Percentiles rank a stretch among this genome's conserved stretches.
Evolutionary conservation across 352 stramenopile species (phyloP).

Genomic region (Globisporangium irregulare): DNA sequence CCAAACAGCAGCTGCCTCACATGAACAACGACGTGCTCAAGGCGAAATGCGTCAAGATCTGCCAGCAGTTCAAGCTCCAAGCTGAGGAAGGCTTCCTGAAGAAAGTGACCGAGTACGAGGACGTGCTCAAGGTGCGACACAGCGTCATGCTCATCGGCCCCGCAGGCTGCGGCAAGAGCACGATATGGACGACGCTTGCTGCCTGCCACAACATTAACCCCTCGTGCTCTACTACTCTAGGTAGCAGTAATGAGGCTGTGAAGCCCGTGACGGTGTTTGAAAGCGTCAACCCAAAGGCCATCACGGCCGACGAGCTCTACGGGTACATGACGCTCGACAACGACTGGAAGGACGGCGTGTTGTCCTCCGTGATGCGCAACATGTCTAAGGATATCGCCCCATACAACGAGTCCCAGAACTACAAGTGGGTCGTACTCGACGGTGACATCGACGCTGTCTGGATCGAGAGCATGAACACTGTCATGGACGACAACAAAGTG

Average conservation of each 20-base stretch:
- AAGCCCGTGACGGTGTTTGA: conserved; percentile 93
- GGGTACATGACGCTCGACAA: conserved; percentile 97
- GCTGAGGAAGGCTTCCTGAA: conserved; percentile 94
- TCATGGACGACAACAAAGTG: conserved; percentile 94
- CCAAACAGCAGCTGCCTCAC: conserved; percentile 38
- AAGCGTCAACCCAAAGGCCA: conserved; percentile 94
- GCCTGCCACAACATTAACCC: conserved; percentile 52
- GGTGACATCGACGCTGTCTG: conserved; percentile 94
- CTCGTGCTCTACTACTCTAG: background rate
- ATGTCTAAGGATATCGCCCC: conserved; percentile 92
- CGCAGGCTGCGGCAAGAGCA: conserved; percentile 93
- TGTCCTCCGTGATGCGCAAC: conserved; percentile 96
- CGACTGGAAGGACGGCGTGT: conserved; percentile 96
- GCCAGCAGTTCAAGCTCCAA: conserved; percentile 76
- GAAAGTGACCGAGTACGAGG: conserved; percentile 95
- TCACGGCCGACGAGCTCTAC: conserved; percentile 92
- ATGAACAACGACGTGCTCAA: conserved; percentile 47
- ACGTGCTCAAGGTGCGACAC: conserved; percentile 93
- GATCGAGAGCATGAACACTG: conserved; percentile 94
- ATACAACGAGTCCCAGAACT: conserved; percentile 86
- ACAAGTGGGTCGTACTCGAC: conserved; percentile 91
- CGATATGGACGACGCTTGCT: conserved; percentile 94
- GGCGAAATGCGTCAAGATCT: conserved; percentile 46
- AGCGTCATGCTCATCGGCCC: conserved; percentile 96
- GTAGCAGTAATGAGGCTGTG: conserved; percentile 31